These are phyloP conservation scores for Podila epicladia DNA, from an alignment of 192 early-diverging fungal species.

Conservation along the genomic window DNA sequence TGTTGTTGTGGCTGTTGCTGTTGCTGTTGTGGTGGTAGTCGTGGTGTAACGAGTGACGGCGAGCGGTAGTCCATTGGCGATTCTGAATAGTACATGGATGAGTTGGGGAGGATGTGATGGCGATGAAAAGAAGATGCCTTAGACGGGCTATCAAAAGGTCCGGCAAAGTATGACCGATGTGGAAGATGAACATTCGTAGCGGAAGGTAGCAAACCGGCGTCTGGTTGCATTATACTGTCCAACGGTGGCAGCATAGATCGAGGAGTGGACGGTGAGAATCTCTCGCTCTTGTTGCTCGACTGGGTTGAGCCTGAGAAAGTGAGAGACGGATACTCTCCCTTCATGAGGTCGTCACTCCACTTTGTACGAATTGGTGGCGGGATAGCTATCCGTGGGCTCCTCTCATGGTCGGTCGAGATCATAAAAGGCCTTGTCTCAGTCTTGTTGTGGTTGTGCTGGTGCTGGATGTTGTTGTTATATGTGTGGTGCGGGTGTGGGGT, in stretches of 20 bases:
- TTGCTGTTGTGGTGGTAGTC: neutral
- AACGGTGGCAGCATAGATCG: slow-evolving; percentile 8
- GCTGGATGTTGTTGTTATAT: too few relatives aligned
- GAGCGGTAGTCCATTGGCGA: neutral
- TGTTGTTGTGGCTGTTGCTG: neutral
- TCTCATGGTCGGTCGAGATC: neutral
- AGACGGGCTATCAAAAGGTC: neutral
- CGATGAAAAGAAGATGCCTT: neutral
- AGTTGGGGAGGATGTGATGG: neutral
- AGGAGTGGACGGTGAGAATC: slow-evolving; percentile 24
- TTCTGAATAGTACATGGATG: neutral
- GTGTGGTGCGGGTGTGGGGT: neutral
- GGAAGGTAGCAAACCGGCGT: neutral
- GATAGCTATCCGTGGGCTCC: neutral
- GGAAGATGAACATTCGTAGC: neutral
- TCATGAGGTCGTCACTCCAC: slow-evolving; percentile 11
- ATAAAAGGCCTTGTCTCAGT: neutral
- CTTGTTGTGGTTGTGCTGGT: neutral
- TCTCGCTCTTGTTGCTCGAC: slow-evolving; percentile 11
- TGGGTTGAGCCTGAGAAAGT: slow-evolving; percentile 15
- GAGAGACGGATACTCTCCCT: slow-evolving; percentile 23
- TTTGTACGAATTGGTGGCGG: slow-evolving; percentile 39
- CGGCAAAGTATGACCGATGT: neutral
- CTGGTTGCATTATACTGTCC: neutral
- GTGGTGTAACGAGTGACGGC: neutral